phyloP scores from a whole-genome alignment of 495 filamentous ascomycete species.

The Aspergillus coremiiformis region DNA sequence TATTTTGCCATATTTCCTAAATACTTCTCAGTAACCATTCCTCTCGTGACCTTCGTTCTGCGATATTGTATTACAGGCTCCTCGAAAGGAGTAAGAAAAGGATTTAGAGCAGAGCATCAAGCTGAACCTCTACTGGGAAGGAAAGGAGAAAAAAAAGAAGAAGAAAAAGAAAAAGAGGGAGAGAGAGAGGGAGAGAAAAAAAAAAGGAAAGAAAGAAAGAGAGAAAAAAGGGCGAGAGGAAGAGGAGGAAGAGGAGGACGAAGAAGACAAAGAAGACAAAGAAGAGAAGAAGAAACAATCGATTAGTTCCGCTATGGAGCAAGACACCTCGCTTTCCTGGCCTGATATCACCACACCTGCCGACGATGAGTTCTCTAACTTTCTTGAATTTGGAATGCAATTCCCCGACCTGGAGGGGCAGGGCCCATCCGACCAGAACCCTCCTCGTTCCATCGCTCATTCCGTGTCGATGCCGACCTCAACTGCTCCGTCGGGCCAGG shows the following conservation, averaged over 20 bases:
- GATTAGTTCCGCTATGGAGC: conserved; percentile 29
- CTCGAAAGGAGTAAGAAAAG: background rate
- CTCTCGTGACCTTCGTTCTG: background rate
- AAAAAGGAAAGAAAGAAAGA: background rate
- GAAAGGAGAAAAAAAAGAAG: background rate
- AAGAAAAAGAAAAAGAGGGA: background rate
- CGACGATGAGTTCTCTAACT: conserved; percentile 48
- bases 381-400: conserved; percentile 47
- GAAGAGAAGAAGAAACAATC: background rate
- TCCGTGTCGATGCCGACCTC: conserved; percentile 28
- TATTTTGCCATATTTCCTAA: background rate
- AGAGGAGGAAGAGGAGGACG: background rate
- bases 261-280: conserved; percentile 1
- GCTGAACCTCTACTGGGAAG: no score
- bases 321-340: conserved; percentile 36
- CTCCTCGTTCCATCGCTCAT: conserved; percentile 26
- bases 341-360: conserved; percentile 29
- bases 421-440: conserved; percentile 28
- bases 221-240: background rate
- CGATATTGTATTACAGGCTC: background rate
- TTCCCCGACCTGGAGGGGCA: conserved; percentile 43
- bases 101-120: no score
- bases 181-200: background rate
- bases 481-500: conserved; percentile 17
- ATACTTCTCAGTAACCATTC: background rate